phyloP scores from a whole-genome alignment of 2,329 filamentous ascomycete genomes.

The Pestalotiopsis sp. region DNA sequence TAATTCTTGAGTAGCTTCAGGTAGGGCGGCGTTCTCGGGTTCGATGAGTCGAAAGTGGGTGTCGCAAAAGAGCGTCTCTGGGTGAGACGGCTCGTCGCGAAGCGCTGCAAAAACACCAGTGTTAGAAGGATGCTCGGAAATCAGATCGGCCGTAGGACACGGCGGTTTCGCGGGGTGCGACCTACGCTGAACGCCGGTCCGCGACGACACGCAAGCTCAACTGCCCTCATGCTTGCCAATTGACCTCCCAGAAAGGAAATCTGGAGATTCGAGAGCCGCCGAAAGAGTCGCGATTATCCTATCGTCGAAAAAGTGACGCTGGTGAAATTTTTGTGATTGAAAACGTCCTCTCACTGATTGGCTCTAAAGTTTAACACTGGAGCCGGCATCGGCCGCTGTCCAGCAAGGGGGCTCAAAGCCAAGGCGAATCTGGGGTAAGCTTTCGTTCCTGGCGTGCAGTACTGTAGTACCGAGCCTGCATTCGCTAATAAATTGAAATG shows the following conservation, averaged over 20 bases:
- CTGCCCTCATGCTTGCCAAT: conserved; percentile 33
- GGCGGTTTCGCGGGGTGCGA: not conserved
- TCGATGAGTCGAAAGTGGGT: conserved; percentile 32
- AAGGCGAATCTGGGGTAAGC: conserved; percentile 2
- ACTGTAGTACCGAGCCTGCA: not conserved
- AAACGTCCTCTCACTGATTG: conserved; percentile 1
- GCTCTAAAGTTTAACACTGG: conserved; percentile 1
- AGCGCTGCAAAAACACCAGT: conserved; percentile 23
- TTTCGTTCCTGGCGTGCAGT: not conserved
- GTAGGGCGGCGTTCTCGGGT: conserved; percentile 68
- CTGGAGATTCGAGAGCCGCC: not conserved
- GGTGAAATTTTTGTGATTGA: conserved; percentile 10
- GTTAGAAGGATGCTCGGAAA: conserved; percentile 9
- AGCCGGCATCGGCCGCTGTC: conserved; percentile 5
- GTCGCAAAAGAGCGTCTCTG: conserved; percentile 33
- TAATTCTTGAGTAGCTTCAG: conserved; percentile 42
- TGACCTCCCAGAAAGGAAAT: conserved; percentile 13
- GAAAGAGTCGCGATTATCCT: not conserved
- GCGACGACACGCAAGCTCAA: conserved; percentile 32
- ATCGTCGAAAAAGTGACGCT: not conserved
- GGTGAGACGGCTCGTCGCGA: conserved; percentile 25
- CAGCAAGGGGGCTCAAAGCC: not conserved
- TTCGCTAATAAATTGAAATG: not conserved
- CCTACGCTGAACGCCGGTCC: conserved; percentile 33
- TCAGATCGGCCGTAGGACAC: not conserved